phyloP scores from a whole-genome alignment of 2,329 filamentous ascomycete species.

The Fusarium napiforme region DNA sequence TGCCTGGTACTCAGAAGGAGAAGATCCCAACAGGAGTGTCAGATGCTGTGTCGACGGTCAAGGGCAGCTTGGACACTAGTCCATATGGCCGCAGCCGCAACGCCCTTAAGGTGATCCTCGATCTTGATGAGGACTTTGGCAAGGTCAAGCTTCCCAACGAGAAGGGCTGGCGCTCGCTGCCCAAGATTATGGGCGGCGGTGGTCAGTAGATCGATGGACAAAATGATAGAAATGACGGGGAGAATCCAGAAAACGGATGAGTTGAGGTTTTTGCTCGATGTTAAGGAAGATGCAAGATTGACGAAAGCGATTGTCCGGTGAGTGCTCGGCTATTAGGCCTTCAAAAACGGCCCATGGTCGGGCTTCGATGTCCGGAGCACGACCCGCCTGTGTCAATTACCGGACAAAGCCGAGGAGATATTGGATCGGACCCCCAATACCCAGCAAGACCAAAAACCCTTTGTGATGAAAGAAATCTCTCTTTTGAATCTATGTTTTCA shows the following conservation, averaged over 20 bases:
- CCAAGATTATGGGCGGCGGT: constrained; percentile 59
- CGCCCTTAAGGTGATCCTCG: constrained; percentile 93
- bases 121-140: constrained; percentile 94
- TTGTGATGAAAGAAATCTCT: background rate
- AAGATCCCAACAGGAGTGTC: constrained; percentile 67
- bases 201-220: constrained; percentile 38
- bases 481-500: constrained; percentile 29
- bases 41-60: constrained; percentile 66
- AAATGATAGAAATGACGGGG: constrained; percentile 6
- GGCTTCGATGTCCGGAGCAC: constrained; percentile 31
- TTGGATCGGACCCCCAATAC: background rate
- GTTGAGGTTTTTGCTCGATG: constrained; percentile 4
- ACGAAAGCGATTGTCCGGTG: constrained; percentile 28
- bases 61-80: constrained; percentile 53
- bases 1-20: constrained; percentile 70
- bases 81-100: constrained; percentile 77
- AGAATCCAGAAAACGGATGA: background rate
- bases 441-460: background rate
- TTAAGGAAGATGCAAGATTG: constrained; percentile 15
- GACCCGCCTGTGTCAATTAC: constrained; percentile 30
- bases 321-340: constrained; percentile 39
- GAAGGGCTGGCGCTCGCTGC: constrained; percentile 64
- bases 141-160: constrained; percentile 70
- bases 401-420: constrained; percentile 28
- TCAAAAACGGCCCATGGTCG: constrained; percentile 16